Base-by-base conservation (phyloP, 768 basidiomycete genomes). In the Russula ochroleuca region DNA sequence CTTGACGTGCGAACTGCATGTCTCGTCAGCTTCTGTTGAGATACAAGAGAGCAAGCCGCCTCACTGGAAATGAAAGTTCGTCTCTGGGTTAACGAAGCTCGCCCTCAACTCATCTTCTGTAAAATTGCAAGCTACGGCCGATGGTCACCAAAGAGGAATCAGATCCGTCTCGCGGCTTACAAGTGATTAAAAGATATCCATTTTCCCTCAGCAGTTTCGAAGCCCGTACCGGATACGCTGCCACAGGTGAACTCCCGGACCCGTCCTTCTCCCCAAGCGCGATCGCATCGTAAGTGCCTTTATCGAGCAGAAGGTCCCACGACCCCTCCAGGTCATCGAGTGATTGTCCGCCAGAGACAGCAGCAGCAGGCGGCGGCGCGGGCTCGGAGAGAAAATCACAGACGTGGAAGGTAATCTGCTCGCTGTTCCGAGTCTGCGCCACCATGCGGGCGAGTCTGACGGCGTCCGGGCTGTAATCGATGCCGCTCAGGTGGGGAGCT, bases 201-300 rank as follows among this genome's bases (percentile, higher is more conserved):
- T 85, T 86, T 7, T 85, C 81, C 69, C 81, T 85, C 28, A 94
- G 77, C 59, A 90, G 71, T 43, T 73, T 73, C 14, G 76, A 74
- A 23, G 88, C 80, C 14, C 84, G 81, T 50, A 66, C 69, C 3
- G 87, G 88, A 72, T 94, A 93, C 19, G 69, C 72, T n/a, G 77
- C 74, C 0, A 81, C 81, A 1, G 86, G 85, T 1, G 80, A 76
- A 47, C 68, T 72, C 23, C 86, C 88, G 41, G 72, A 68, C 6
- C 74, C 78, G 47, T 86, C 84, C 70, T 83, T 85, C 59, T 79
- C 78, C 55, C 81, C 86, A 43, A 94, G 74, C 0, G 90, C 87
- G 55, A 93, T 92, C 6, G 92, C 90, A 69, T 94, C 92, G 70
- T 85, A 91, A 0, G 92, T 94, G n/a, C 92, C 92, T 72, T 94